Base-by-base conservation (phyloP, 331 rosid species). In the Saraca asoca region DNA sequence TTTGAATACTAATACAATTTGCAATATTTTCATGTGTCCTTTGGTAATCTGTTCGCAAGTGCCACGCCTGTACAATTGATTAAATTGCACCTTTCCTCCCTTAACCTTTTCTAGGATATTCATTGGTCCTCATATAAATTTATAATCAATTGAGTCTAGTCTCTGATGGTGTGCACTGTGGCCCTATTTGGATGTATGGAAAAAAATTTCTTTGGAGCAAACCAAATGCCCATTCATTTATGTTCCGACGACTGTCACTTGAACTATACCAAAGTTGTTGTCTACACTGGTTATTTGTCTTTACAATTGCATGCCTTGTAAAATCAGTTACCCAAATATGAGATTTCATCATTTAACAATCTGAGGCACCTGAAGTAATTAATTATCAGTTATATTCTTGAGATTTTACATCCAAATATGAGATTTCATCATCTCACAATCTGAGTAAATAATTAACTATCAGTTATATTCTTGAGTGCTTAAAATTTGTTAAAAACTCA, bases 161-260 rank as follows among this genome's bases (percentile, higher is more conserved):
- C 59, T 53, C 49, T 35, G 5, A 17, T 38, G 19, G 16, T 13
- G 38, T 63, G 48, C 46, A 54, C 45, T 45, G 58, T 9, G 24
- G 58, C 7, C 43, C 9, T 69, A 49, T 60, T 70, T 59, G 51
- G 33, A 24, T 42, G 33, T 35, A 24, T 60, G 14, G 18, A 42
- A 68, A 43, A 14, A 31, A 3, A 29, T 63, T 75, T 59, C 5
- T 5, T 7, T 19, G 13, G 5, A 52, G 6, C 38, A 24, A 24
- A 24, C 31, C 31, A 24, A 24, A 24, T 24, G 31, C 31, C 31
- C 31, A 24, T 24, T 3, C 31, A 24, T 1, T 1, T 24, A 3
- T 24, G 31, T 24, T 55, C 55, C 41, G 16, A 58, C 58, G 5
- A 14, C 54, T 53, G 4, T 31, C 29, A 6, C 35, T 29, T 19